A percentile compares a stretch with the other conserved stretches of the same genome.
Evolutionary conservation across 805 yeast species (phyloP).

Genomic region (Metschnikowia picachoensis): DNA sequence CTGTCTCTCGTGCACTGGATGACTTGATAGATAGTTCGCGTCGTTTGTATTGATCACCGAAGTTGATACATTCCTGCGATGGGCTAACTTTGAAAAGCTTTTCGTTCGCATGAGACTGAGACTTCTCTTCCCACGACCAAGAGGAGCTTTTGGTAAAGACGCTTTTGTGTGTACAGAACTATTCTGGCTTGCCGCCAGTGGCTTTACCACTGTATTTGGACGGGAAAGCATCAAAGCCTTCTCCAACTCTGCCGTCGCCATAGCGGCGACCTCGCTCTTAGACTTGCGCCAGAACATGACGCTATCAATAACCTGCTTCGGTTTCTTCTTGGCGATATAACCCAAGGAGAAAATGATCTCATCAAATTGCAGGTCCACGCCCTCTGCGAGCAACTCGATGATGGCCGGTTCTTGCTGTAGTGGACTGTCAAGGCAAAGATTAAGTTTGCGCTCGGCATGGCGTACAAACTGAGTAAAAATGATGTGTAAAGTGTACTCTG

Average conservation of each 20-base stretch:
- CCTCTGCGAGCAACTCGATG: slow-evolving; percentile 68
- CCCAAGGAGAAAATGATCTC: slow-evolving; percentile 83
- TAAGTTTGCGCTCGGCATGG: slow-evolving; percentile 84
- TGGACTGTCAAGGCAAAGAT: slow-evolving; percentile 63
- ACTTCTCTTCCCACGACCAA: slow-evolving; percentile 33
- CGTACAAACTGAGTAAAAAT: slow-evolving; percentile 94
- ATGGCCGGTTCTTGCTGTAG: slow-evolving; percentile 73
- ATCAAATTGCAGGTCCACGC: slow-evolving; percentile 83
- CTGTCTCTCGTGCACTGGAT: too few relatives aligned
- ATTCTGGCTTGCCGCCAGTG: background rate
- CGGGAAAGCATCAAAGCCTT: slow-evolving; percentile 28
- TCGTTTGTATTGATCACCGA: slow-evolving; percentile 23
- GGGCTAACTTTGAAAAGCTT: slow-evolving; percentile 38
- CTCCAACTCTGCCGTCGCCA: slow-evolving; percentile 42
- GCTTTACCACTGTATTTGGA: background rate
- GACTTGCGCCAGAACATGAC: slow-evolving; percentile 98
- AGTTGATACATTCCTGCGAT: slow-evolving; percentile 49
- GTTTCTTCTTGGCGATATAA: slow-evolving; percentile 82
- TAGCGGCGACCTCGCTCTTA: slow-evolving; percentile 75
- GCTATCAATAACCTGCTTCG: slow-evolving; percentile 94
- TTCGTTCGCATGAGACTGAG: slow-evolving; percentile 38
- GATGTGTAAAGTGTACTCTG: slow-evolving; percentile 91
- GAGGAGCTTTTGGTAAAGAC: slow-evolving; percentile 2
- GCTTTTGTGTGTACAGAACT: too few relatives aligned
- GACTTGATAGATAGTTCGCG: background rate